Base-by-base conservation (phyloP, 257 asterid genomes). In the Linaria vulgaris region DNA sequence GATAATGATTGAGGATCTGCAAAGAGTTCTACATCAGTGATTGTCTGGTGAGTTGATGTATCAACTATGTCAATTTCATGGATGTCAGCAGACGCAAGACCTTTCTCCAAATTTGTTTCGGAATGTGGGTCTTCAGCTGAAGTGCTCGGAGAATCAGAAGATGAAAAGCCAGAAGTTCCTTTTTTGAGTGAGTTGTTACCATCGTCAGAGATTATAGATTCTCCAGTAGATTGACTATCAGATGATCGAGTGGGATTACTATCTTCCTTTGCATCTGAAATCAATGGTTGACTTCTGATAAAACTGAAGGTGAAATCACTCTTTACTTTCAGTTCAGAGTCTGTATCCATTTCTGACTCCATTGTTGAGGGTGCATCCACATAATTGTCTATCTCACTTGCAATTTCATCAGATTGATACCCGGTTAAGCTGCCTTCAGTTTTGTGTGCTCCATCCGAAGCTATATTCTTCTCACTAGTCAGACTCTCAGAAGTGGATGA, bases 311-410 rank as follows among this genome's bases (percentile, higher is more conserved):
- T 68, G 59, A 70, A 64, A 73, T 76, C 78, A 52, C 50, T 69
- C 79, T 64, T 82, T 78, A 72, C 58, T 78, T 82, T 85, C 72
- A 76, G 23, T 74, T 87, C 92, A 0, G 85, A 76, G 60, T 83
- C 95, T 25, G 88, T 82, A 47, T 85, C 97, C 68, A 78, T 65
- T 71, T 87, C 96, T 44, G 90, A 79, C 57, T 84, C 99, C 76
- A 87, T 82, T 64, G 86, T 79, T 50, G 92, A 73, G 51, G 90
- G 86, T 55, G 95, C 96, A 75, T 88, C 98, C 72, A 85, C 78
- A 41, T 74, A 89, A 76, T 80, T 82, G 58, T 88, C 96, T 59
- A 78, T 72, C 80, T 86, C 96, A 76, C 96, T 85, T 34, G 83
- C 81, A 65, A 73, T 69, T 38, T 78, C 94, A 74, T 85, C 94